These are phyloP conservation scores for Spathaspora boniae DNA, from an alignment of 805 yeast species.

Conservation along the genomic window DNA sequence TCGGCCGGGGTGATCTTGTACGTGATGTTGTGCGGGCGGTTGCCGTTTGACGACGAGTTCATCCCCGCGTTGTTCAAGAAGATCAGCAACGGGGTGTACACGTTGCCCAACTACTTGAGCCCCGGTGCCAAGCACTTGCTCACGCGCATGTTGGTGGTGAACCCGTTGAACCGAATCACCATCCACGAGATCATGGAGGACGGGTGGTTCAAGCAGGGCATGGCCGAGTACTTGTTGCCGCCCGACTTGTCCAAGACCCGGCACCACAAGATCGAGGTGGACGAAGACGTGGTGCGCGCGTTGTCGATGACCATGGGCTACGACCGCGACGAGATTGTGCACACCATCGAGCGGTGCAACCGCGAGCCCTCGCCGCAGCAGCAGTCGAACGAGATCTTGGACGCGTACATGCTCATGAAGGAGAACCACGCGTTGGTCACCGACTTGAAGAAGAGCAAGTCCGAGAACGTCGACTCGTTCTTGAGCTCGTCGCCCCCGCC, in stretches of 20 bases:
- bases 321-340: conserved; percentile 76
- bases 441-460: conserved; percentile 53
- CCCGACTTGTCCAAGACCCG: conserved; percentile 40
- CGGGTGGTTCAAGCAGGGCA: conserved; percentile 83
- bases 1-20: conserved; percentile 92
- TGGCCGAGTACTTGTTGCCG: conserved; percentile 77
- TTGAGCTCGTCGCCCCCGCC: conserved; percentile 63
- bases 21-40: conserved; percentile 92
- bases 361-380: conserved; percentile 23
- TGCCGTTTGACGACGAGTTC: conserved; percentile 95
- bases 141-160: conserved; percentile 89
- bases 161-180: conserved; percentile 90
- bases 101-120: conserved; percentile 82
- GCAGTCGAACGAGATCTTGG: conserved; percentile 67
- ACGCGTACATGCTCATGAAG: conserved; percentile 78
- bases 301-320: conserved; percentile 85
- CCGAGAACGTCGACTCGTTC: conserved; percentile 55
- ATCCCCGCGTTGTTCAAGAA: conserved; percentile 92
- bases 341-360: conserved; percentile 58
- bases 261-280: conserved; percentile 48
- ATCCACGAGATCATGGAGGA: conserved; percentile 90
- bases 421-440: conserved; percentile 72
- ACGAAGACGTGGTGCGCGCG: conserved; percentile 72
- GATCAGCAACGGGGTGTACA: conserved; percentile 88
- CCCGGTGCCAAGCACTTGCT: conserved; percentile 80